phyloP scores from a whole-genome alignment of 345 rosid species.

The Viola odorata region DNA sequence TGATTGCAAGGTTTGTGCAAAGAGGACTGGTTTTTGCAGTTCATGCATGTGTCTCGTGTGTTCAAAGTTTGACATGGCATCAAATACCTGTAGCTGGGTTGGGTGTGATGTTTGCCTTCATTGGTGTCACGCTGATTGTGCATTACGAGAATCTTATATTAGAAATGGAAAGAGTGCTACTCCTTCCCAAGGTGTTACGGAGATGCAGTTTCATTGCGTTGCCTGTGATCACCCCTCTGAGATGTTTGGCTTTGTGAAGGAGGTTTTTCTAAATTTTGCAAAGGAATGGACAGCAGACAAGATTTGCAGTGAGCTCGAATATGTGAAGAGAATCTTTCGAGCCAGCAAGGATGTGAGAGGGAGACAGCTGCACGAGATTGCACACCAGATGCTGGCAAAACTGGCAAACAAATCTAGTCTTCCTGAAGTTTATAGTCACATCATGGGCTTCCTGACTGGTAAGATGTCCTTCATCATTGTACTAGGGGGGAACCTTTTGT shows the following conservation, averaged over 20 bases:
- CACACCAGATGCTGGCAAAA: conserved; percentile 54
- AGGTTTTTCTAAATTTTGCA: conserved; percentile 78
- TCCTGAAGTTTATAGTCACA: conserved; percentile 50
- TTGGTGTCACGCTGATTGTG: conserved; percentile 98
- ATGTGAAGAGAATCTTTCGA: conserved; percentile 76
- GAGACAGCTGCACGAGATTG: conserved; percentile 66
- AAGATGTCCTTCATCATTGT: not conserved
- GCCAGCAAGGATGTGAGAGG: conserved; percentile 85
- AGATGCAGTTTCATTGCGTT: conserved; percentile 89
- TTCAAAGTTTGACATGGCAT: conserved; percentile 86
- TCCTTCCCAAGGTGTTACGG: conserved; percentile 51
- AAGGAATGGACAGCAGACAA: conserved; percentile 68
- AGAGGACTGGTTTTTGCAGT: conserved; percentile 87
- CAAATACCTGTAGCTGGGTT: conserved; percentile 95
- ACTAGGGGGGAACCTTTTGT: too few relatives aligned
- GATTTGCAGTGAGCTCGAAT: conserved; percentile 73
- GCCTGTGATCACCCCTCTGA: conserved; percentile 98
- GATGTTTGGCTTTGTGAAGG: conserved; percentile 98
- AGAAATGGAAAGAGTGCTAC: conserved; percentile 64
- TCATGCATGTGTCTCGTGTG: conserved; percentile 95
- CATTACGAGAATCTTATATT: conserved; percentile 62
- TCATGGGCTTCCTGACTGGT: conserved; percentile 67
- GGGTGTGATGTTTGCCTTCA: conserved; percentile 98
- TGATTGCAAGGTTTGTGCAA: conserved; percentile 81
- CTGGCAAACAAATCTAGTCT: conserved; percentile 55